These are phyloP conservation scores for Tilletiaria anomala DNA, from an alignment of 1,284 basidiomycete species.

Conservation along the genomic window DNA sequence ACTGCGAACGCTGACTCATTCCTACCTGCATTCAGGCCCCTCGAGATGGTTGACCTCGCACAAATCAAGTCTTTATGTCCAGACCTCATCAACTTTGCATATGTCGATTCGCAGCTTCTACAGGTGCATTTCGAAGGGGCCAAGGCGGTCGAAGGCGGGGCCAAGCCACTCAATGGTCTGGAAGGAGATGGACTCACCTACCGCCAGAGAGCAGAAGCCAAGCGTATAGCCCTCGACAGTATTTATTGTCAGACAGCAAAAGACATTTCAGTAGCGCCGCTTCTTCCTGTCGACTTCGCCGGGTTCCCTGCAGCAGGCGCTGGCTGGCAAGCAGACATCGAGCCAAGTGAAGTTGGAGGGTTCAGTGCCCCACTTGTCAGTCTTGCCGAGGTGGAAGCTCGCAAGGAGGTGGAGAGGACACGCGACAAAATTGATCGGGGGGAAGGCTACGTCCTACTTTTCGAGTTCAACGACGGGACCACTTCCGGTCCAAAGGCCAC, in stretches of 20 bases:
- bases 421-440: constrained; percentile 4
- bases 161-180: too few relatives aligned
- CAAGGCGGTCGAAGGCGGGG: constrained; percentile 9
- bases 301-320: too few relatives aligned
- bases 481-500: constrained; percentile 32
- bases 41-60: constrained; percentile 63
- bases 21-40: constrained; percentile 46
- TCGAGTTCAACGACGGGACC: constrained; percentile 42
- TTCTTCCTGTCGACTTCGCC: too few relatives aligned
- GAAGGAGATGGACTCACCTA: too few relatives aligned
- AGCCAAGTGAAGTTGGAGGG: too few relatives aligned
- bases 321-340: too few relatives aligned
- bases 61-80: constrained; percentile 80
- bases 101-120: constrained; percentile 56
- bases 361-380: too few relatives aligned
- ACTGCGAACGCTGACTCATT: not conserved
- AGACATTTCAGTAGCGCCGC: too few relatives aligned
- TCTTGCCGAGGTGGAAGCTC: too few relatives aligned
- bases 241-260: too few relatives aligned
- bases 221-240: too few relatives aligned
- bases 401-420: constrained; percentile 3
- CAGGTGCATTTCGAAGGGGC: constrained; percentile 46
- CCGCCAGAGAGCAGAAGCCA: too few relatives aligned
- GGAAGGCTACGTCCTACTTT: constrained; percentile 37
- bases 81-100: constrained; percentile 65